A percentile compares a stretch with the other conserved stretches of the same genome.
phyloP scores from a whole-genome alignment of 2,329 filamentous ascomycete genomes.

The Septoria petroselini region DNA sequence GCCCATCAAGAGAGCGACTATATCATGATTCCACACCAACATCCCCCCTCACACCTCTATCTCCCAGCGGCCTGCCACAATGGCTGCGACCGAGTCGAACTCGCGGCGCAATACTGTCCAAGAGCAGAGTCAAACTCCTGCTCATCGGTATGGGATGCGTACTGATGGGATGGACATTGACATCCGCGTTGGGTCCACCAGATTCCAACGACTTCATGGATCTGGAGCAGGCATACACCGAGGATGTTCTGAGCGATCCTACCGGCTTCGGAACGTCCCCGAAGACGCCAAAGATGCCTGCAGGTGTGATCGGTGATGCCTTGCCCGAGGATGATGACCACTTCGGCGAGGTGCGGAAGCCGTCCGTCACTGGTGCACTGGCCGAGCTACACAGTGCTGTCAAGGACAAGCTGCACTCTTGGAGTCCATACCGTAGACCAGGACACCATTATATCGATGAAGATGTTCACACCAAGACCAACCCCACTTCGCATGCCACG shows the following conservation, averaged over 20 bases:
- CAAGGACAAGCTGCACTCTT: slow-evolving; percentile 34
- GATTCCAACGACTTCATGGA: slow-evolving; percentile 13
- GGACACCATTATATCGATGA: neutral
- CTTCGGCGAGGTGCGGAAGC: slow-evolving; percentile 19
- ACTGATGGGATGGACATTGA: slow-evolving; percentile 35
- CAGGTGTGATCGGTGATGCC: slow-evolving; percentile 24
- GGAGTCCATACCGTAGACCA: slow-evolving; percentile 29
- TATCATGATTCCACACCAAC: slow-evolving; percentile 30
- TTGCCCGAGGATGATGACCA: slow-evolving; percentile 19
- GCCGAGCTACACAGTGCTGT: slow-evolving; percentile 36
- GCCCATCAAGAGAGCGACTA: slow-evolving; percentile 22
- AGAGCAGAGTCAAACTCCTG: slow-evolving; percentile 29
- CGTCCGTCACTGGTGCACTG: slow-evolving; percentile 36
- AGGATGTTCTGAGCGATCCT: slow-evolving; percentile 28
- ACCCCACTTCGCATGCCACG: neutral
- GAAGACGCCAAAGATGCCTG: slow-evolving; percentile 5
- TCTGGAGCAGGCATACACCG: slow-evolving; percentile 18
- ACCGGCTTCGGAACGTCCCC: slow-evolving; percentile 23
- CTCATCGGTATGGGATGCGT: slow-evolving; percentile 30
- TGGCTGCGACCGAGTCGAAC: slow-evolving; percentile 29
- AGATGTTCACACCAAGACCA: neutral
- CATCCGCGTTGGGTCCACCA: slow-evolving; percentile 28
- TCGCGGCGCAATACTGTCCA: slow-evolving; percentile 19
- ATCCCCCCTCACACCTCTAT: slow-evolving; percentile 28
- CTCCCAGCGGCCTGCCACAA: slow-evolving; percentile 30